These are phyloP conservation scores for Aspergillus sp. DNA, from an alignment of 2,329 filamentous ascomycete genomes.

Conservation along the genomic window DNA sequence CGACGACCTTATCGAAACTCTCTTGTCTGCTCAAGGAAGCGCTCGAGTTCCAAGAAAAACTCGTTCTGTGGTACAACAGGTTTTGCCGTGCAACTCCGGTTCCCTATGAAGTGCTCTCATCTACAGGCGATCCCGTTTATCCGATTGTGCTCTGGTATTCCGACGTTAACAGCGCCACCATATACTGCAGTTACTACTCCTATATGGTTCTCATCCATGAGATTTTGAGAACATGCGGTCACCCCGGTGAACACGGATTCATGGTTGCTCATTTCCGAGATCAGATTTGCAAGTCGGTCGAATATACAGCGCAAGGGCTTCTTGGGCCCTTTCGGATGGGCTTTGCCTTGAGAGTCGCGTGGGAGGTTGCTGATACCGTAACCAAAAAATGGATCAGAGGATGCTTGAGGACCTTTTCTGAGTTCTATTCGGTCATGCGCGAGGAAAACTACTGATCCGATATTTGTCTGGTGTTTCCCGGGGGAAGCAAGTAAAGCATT, in stretches of 20 bases:
- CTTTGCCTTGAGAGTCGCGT: conserved; percentile 32
- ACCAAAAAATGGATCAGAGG: conserved; percentile 31
- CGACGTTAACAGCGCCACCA: conserved; percentile 27
- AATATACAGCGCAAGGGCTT: conserved; percentile 30
- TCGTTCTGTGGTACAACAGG: conserved; percentile 28
- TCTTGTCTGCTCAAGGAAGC: conserved; percentile 23
- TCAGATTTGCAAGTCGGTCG: conserved; percentile 38
- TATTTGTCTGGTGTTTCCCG: not conserved
- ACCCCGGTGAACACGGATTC: conserved; percentile 29
- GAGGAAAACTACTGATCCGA: conserved; percentile 23
- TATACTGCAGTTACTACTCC: conserved; percentile 33
- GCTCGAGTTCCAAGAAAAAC: conserved; percentile 27
- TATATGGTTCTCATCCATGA: conserved; percentile 36
- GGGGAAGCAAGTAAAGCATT: not conserved
- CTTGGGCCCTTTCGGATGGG: conserved; percentile 34
- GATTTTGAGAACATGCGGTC: conserved; percentile 26
- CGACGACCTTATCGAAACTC: conserved; percentile 17
- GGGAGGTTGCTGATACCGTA: conserved; percentile 30
- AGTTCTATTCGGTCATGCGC: conserved; percentile 29
- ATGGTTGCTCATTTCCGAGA: conserved; percentile 32
- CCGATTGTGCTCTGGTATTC: conserved; percentile 29
- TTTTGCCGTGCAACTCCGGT: conserved; percentile 24
- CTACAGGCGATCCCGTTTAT: conserved; percentile 25
- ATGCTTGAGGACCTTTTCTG: conserved; percentile 30
- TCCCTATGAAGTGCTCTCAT: conserved; percentile 27